Base-by-base conservation (phyloP, 345 rosid genomes). In the Bruguiera gymnorhiza region DNA sequence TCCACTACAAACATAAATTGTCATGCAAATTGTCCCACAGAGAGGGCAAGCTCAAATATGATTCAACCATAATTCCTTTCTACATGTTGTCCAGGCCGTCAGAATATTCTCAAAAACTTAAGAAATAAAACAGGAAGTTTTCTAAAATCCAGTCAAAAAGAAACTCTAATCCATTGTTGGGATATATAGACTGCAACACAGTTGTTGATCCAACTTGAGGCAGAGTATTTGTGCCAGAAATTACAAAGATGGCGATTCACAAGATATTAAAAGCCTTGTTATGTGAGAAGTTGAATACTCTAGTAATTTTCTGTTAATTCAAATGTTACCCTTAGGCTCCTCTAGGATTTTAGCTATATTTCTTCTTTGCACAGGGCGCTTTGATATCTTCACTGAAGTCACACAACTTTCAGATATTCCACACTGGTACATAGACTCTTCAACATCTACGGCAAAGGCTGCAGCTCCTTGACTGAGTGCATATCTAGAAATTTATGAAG, bases 391-490 rank as follows among this genome's bases (percentile, higher is more conserved):
- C 76, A 83, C 32, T 32, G 67, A 80, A 51, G 76, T 18, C 68
- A 43, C 58, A n/a, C 75, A 54, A 69, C 78, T 70, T 70, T 59
- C 31, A 19, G 83, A 68, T 63, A 51, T 75, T 56, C 73, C 75
- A 27, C 65, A 60, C 48, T 62, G 58, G 62, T 73, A 67, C 67
- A 54, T 65, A 66, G 73, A 60, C 67, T 89, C 87, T 68, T 83
- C 89, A 72, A 89, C 71, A 82, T 95, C 97, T 52, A 89, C 77
- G 16, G 97, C 97, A 84, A 85, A 82, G 36, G 93, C 90, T 70
- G 92, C 83, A 79, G 90, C 92, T 62, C 97, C 97, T 81, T 79
- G 79, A 68, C 72, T 78, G 63, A 95, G 90, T 74, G 97, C 97
- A 78, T 89, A 87, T 78, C 90, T 89, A 70, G 58, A 60, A 39